Percentiles rank a stretch among this genome's conserved stretches.
Conservation (phyloP, 2,329 filamentous ascomycete species). For the Xylariaceae sp. region DNA sequence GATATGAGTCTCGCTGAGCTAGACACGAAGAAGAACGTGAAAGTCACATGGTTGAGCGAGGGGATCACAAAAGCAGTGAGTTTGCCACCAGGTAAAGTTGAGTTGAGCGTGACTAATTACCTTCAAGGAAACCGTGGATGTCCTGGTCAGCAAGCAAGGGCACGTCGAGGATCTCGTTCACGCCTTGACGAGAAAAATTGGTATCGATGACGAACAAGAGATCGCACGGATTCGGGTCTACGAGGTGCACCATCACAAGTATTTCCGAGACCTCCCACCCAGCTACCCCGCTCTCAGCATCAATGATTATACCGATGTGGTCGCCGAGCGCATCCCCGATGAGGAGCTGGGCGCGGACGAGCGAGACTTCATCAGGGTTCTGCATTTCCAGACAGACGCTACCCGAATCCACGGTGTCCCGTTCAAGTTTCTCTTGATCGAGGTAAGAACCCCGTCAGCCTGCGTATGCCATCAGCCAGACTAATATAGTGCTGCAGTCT, state of each 20-base stretch:
- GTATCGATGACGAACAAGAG: conserved; percentile 64
- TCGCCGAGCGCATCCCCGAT: conserved; percentile 73
- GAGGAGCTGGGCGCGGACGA: conserved; percentile 56
- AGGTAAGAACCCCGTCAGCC: conserved; percentile 41
- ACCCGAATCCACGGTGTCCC: conserved; percentile 79
- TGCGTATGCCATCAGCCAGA: conserved; percentile 7
- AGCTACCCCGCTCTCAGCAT: conserved; percentile 72
- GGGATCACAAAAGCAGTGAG: conserved; percentile 83
- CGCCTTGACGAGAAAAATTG: conserved; percentile 71
- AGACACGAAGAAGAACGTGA: conserved; percentile 84
- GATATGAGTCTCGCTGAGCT: conserved; percentile 91
- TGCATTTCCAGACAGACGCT: conserved; percentile 89
- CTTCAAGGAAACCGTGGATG: conserved; percentile 64
- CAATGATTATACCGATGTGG: conserved; percentile 76
- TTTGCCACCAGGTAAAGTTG: conserved; percentile 2
- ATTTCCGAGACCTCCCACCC: conserved; percentile 67
- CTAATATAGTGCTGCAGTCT: conserved; percentile 41
- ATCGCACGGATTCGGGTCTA: conserved; percentile 69
- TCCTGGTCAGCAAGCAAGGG: conserved; percentile 83
- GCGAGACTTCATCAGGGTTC: conserved; percentile 63
- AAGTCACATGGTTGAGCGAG: conserved; percentile 77
- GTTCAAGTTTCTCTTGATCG: conserved; percentile 80
- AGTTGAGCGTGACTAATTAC: conserved; percentile 12
- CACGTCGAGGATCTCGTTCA: conserved; percentile 71
- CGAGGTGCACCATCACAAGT: conserved; percentile 74